These are phyloP conservation scores for Naganishia sp. DNA, from an alignment of 1,284 basidiomycete genomes.

Conservation along the genomic window DNA sequence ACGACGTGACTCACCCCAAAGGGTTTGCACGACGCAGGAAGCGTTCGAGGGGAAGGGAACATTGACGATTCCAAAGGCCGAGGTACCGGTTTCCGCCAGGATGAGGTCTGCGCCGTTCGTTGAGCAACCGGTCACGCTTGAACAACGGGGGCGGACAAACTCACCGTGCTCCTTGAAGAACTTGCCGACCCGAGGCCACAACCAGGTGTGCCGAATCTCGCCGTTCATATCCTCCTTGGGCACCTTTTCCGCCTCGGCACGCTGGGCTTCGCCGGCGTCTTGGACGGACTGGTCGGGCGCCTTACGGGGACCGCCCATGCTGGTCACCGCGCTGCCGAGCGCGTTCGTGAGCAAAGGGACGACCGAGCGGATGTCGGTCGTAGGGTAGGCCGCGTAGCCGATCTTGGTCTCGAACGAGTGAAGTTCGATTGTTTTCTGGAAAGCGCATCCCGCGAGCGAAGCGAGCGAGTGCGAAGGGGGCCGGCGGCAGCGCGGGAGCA, in stretches of 20 bases:
- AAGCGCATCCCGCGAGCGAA: not conserved
- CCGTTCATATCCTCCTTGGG: constrained; percentile 40
- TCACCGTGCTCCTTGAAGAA: constrained; percentile 71
- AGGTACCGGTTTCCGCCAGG: constrained; percentile 72
- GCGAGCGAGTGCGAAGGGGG: no score
- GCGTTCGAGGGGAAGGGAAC: constrained; percentile 69
- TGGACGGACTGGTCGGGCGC: constrained; percentile 35
- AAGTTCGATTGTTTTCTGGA: constrained; percentile 61
- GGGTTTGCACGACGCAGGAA: constrained; percentile 46
- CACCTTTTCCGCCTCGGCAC: constrained; percentile 37
- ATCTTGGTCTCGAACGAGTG: constrained; percentile 74
- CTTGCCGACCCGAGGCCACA: constrained; percentile 79
- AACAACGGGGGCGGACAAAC: constrained; percentile 11
- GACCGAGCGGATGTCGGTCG: constrained; percentile 56
- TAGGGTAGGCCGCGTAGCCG: constrained; percentile 55
- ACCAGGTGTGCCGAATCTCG: constrained; percentile 69
- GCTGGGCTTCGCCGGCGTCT: constrained; percentile 40
- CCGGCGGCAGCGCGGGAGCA: no score
- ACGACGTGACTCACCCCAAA: constrained; percentile 40
- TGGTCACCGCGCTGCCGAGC: constrained; percentile 44
- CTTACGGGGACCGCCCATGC: constrained; percentile 33
- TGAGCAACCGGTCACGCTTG: not conserved
- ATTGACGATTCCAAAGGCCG: constrained; percentile 73
- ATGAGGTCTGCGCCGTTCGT: constrained; percentile 61
- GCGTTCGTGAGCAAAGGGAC: constrained; percentile 52